These are phyloP conservation scores for Colletotrichum karsti DNA, from an alignment of 2,329 filamentous ascomycete species.

Conservation along the genomic window DNA sequence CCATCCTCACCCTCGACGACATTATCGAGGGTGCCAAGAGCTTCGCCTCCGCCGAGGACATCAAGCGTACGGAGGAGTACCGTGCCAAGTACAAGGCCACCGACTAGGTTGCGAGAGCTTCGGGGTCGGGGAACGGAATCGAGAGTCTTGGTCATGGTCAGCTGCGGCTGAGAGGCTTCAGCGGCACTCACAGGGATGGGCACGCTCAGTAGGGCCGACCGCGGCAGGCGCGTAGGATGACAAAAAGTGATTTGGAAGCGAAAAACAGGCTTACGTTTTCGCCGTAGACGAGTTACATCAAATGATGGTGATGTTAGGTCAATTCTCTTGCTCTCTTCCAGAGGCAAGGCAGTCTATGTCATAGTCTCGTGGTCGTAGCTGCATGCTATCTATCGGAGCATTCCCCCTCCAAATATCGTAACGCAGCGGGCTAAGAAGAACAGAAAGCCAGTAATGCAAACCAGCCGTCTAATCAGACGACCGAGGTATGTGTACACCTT, in stretches of 20 bases:
- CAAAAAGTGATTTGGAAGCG: constrained; percentile 24
- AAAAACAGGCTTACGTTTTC: not conserved
- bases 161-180: not conserved
- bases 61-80: constrained; percentile 78
- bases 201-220: not conserved
- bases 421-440: not conserved
- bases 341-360: constrained; percentile 14
- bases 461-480: not conserved
- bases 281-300: not conserved
- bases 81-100: constrained; percentile 70
- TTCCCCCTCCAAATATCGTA: not conserved
- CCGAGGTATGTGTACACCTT: not conserved
- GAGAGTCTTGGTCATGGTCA: not conserved
- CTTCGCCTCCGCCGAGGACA: constrained; percentile 68
- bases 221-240: constrained; percentile 4
- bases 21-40: constrained; percentile 75
- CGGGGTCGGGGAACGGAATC: not conserved
- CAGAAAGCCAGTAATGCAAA: constrained; percentile 6
- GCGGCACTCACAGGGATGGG: not conserved
- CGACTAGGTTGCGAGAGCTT: constrained; percentile 47
- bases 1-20: constrained; percentile 86
- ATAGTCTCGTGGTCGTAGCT: not conserved
- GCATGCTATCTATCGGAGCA: not conserved
- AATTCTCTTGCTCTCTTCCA: constrained; percentile 1
- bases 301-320: not conserved